phyloP scores from a whole-genome alignment of 352 stramenopile genomes.

The Halophytophthora polymorphica region DNA sequence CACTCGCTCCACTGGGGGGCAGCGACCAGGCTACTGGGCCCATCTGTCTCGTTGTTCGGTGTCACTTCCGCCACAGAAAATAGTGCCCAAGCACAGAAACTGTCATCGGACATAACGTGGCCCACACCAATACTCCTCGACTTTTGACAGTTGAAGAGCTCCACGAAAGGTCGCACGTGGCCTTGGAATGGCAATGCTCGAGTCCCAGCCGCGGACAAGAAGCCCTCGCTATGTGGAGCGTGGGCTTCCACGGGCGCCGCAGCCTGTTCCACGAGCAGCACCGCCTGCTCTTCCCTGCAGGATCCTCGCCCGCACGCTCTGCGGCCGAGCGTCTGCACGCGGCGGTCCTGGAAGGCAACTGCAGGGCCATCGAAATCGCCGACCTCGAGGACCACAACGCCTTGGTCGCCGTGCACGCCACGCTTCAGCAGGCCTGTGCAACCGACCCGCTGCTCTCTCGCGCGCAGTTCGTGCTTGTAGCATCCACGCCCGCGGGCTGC shows the following conservation, averaged over 20 bases:
- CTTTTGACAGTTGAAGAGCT: not conserved
- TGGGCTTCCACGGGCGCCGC: conserved; percentile 27
- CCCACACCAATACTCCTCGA: no score
- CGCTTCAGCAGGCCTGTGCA: conserved; percentile 22
- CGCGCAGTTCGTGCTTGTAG: conserved; percentile 25
- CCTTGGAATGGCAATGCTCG: not conserved
- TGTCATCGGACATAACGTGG: no score
- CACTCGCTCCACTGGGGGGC: not conserved
- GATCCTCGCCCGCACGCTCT: conserved; percentile 10
- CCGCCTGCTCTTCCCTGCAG: conserved; percentile 50
- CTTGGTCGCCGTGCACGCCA: conserved; percentile 24
- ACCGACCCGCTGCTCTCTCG: conserved; percentile 31
- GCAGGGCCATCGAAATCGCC: conserved; percentile 32
- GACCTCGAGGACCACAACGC: conserved; percentile 24
- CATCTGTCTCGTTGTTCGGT: not conserved
- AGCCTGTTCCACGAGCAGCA: conserved; percentile 39
- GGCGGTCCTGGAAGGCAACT: conserved; percentile 29
- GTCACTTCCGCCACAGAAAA: not conserved
- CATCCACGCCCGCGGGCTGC: conserved; percentile 23
- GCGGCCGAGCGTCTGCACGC: conserved; percentile 23
- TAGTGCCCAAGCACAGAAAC: no score
- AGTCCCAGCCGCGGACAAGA: not conserved
- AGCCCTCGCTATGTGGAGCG: conserved; percentile 50
- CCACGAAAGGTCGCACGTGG: conserved; percentile 10
- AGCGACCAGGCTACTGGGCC: no score